Evolutionary conservation across 2,329 filamentous ascomycete genomes (phyloP).

Genomic region (Ophiostoma tasmaniense): DNA sequence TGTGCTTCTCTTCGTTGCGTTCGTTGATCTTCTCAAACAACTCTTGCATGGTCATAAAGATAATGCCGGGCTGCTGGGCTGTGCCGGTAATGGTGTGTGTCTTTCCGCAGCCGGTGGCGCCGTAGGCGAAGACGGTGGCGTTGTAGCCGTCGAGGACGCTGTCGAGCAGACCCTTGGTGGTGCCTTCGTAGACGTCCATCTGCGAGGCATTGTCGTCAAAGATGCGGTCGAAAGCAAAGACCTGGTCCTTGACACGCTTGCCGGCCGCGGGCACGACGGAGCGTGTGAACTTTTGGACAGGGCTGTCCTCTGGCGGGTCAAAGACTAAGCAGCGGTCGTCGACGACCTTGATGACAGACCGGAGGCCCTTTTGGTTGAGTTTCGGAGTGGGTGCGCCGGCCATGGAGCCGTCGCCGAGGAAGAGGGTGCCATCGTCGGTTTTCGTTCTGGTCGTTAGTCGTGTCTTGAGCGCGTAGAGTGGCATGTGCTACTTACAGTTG

Average conservation of each 20-base stretch:
- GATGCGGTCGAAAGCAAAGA: conserved; percentile 91
- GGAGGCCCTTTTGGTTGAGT: conserved; percentile 74
- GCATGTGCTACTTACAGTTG: conserved; percentile 56
- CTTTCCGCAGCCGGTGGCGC: conserved; percentile 95
- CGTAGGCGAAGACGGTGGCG: conserved; percentile 96
- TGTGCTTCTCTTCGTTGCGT: conserved; percentile 72
- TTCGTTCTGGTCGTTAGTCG: conserved; percentile 38
- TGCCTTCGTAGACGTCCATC: conserved; percentile 89
- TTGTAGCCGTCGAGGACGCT: conserved; percentile 97
- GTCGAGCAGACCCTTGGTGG: conserved; percentile 81
- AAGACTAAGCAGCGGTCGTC: conserved; percentile 95
- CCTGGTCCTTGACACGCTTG: conserved; percentile 94
- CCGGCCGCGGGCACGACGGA: conserved; percentile 69
- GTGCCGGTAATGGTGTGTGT: conserved; percentile 97
- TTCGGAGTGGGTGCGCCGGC: conserved; percentile 81
- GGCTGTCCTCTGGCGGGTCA: conserved; percentile 91
- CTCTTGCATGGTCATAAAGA: conserved; percentile 98
- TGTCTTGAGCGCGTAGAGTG: neutral
- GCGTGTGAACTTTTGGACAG: conserved; percentile 77
- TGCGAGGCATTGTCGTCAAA: conserved; percentile 95
- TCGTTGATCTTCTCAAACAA: conserved; percentile 95
- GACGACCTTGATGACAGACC: conserved; percentile 89
- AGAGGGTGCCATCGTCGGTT: conserved; percentile 76
- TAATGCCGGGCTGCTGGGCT: conserved; percentile 86
- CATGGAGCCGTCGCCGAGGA: conserved; percentile 92